These are phyloP conservation scores for Monilinia laxa DNA, from an alignment of 2,329 filamentous ascomycete genomes.

Conservation along the genomic window DNA sequence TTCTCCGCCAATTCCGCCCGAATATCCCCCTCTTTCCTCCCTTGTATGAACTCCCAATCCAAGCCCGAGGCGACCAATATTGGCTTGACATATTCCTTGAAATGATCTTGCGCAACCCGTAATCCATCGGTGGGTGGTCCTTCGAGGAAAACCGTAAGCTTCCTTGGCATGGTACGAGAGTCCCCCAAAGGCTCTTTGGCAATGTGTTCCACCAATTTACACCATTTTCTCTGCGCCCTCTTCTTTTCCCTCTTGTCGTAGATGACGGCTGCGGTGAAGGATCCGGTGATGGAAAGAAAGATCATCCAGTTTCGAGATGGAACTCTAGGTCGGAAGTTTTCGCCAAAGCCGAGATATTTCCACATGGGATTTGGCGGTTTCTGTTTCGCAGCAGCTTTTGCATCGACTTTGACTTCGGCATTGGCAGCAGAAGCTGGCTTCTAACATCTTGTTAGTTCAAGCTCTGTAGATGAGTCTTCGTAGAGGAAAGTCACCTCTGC, in stretches of 20 bases:
- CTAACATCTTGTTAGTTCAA: slow-evolving; percentile 25
- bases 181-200: slow-evolving; percentile 69
- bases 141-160: slow-evolving; percentile 81
- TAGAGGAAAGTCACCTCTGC: slow-evolving; percentile 25
- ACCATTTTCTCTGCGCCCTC: slow-evolving; percentile 82
- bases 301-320: slow-evolving; percentile 98
- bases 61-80: slow-evolving; percentile 84
- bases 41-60: slow-evolving; percentile 96
- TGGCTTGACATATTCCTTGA: slow-evolving; percentile 93
- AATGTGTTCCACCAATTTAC: slow-evolving; percentile 78
- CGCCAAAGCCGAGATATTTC: slow-evolving; percentile 74
- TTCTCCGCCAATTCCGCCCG: slow-evolving; percentile 82
- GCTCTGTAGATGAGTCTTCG: neutral
- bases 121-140: slow-evolving; percentile 85
- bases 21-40: slow-evolving; percentile 87
- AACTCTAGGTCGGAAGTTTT: slow-evolving; percentile 76
- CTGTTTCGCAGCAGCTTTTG: slow-evolving; percentile 45
- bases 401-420: slow-evolving; percentile 40
- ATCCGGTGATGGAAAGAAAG: slow-evolving; percentile 77
- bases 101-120: slow-evolving; percentile 85
- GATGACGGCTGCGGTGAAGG: slow-evolving; percentile 76
- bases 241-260: slow-evolving; percentile 94
- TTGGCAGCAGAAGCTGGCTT: slow-evolving; percentile 40
- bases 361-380: slow-evolving; percentile 67
- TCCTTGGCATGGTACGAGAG: slow-evolving; percentile 72